Percentiles rank a stretch among this genome's conserved stretches.
Conservation (phyloP, 768 basidiomycete genomes). For the Panaeolus papilionaceus region DNA sequence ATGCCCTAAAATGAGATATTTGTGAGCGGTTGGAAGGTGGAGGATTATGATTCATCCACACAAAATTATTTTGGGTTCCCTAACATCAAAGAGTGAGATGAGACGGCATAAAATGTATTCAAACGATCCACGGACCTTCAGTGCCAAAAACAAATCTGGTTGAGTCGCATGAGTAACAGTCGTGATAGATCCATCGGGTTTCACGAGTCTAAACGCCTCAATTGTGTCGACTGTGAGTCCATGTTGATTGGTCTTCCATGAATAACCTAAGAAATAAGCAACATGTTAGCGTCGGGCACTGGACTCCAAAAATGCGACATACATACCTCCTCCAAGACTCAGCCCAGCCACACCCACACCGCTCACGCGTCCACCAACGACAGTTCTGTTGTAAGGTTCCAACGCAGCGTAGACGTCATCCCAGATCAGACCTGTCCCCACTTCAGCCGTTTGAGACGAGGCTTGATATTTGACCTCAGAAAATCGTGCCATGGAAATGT, state of each 20-base stretch:
- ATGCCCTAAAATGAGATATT: slow-evolving; percentile 47
- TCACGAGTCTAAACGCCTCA: slow-evolving; percentile 59
- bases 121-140: slow-evolving; percentile 36
- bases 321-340: slow-evolving; percentile 61
- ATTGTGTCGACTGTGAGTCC: slow-evolving; percentile 66
- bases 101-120: not conserved
- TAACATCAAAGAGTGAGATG: slow-evolving; percentile 27
- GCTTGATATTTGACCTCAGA: slow-evolving; percentile 49
- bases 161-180: slow-evolving; percentile 41
- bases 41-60: slow-evolving; percentile 16
- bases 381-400: slow-evolving; percentile 52
- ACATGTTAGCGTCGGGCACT: slow-evolving; percentile 24
- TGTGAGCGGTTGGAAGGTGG: not conserved
- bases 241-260: slow-evolving; percentile 66
- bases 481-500: slow-evolving; percentile 61
- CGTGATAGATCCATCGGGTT: slow-evolving; percentile 54
- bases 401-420: slow-evolving; percentile 67
- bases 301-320: slow-evolving; percentile 30
- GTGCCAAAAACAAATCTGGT: slow-evolving; percentile 47
- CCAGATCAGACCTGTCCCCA: slow-evolving; percentile 63
- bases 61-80: slow-evolving; percentile 70
- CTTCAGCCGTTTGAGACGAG: slow-evolving; percentile 42
- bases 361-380: slow-evolving; percentile 63
- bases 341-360: slow-evolving; percentile 68
- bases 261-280: slow-evolving; percentile 56